Evolutionary conservation across 106 monocot species (phyloP).

Genomic region (Ottelia alismoides): DNA sequence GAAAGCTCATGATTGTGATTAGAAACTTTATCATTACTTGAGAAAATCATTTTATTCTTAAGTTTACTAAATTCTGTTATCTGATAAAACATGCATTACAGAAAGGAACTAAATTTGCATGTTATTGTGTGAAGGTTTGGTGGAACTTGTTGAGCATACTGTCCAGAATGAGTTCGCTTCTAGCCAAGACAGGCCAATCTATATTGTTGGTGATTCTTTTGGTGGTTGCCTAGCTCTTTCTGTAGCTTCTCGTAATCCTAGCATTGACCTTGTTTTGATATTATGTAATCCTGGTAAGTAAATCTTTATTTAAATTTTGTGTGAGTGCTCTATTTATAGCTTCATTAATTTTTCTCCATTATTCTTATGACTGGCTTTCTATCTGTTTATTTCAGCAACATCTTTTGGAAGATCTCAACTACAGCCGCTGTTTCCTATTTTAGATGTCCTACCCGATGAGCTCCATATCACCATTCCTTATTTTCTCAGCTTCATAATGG

Average conservation of each 20-base stretch:
- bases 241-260: conserved; percentile 79
- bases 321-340: neutral
- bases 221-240: conserved; percentile 85
- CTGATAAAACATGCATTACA: too few relatives aligned
- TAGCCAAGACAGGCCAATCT: conserved; percentile 61
- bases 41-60: too few relatives aligned
- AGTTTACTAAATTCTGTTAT: too few relatives aligned
- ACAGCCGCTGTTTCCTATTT: conserved; percentile 48
- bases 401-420: conserved; percentile 57
- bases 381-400: conserved; percentile 50
- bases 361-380: neutral
- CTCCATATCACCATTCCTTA: conserved; percentile 59
- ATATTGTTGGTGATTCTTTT: conserved; percentile 87
- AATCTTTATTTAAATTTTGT: neutral
- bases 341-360: conserved; percentile 2
- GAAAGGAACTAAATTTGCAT: neutral
- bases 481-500: conserved; percentile 63
- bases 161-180: conserved; percentile 43
- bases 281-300: conserved; percentile 82
- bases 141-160: conserved; percentile 49
- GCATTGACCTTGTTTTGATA: conserved; percentile 62
- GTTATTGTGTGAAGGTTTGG: conserved; percentile 27
- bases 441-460: conserved; percentile 48
- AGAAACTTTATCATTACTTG: too few relatives aligned
- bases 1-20: too few relatives aligned